A percentile compares a stretch with the other conserved stretches of the same genome.
Conservation (phyloP, 768 basidiomycete genomes). For the Phylloporus scabripes region DNA sequence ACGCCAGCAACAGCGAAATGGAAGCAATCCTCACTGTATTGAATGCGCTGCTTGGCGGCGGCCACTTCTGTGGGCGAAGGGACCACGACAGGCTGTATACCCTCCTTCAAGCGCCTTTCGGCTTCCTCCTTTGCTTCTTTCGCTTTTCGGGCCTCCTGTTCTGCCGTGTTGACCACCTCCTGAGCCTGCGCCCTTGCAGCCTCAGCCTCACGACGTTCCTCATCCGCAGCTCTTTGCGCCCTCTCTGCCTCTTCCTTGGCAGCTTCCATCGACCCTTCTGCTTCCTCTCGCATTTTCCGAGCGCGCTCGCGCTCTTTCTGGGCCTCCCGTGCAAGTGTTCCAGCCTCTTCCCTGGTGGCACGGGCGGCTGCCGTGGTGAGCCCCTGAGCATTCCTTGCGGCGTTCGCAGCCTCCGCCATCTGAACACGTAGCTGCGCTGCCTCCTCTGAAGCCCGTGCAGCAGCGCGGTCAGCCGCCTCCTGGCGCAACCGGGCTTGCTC, state of each 20-base stretch:
- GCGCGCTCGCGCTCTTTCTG: conserved; percentile 5
- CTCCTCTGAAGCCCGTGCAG: conserved; percentile 8
- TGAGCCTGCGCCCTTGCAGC: conserved; percentile 6
- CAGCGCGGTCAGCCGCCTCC: conserved; percentile 3
- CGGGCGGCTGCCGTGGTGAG: conserved; percentile 4
- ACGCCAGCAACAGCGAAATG: conserved; percentile 33
- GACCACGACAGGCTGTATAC: conserved; percentile 23
- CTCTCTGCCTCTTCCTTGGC: conserved; percentile 9
- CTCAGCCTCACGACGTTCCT: conserved; percentile 8
- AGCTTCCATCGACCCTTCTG: conserved; percentile 2
- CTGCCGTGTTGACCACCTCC: conserved; percentile 5
- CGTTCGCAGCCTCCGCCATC: conserved; percentile 3
- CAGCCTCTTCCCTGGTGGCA: conserved; percentile 6
- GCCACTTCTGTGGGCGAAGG: conserved; percentile 19
- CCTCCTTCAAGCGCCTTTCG: conserved; percentile 18
- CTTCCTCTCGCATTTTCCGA: conserved; percentile 1
- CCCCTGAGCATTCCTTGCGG: conserved; percentile 1
- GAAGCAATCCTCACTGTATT: conserved; percentile 23
- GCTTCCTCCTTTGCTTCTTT: conserved; percentile 11
- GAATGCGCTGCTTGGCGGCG: conserved; percentile 10
- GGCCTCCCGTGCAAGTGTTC: conserved; percentile 1
- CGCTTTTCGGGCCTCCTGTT: conserved; percentile 11
- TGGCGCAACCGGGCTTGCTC: conserved; percentile 1
- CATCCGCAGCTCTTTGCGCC: conserved; percentile 7
- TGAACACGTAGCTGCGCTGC: conserved; percentile 1